These are phyloP conservation scores for Coniochaeta sp. DNA, from an alignment of 2,329 filamentous ascomycete species.

Conservation along the genomic window DNA sequence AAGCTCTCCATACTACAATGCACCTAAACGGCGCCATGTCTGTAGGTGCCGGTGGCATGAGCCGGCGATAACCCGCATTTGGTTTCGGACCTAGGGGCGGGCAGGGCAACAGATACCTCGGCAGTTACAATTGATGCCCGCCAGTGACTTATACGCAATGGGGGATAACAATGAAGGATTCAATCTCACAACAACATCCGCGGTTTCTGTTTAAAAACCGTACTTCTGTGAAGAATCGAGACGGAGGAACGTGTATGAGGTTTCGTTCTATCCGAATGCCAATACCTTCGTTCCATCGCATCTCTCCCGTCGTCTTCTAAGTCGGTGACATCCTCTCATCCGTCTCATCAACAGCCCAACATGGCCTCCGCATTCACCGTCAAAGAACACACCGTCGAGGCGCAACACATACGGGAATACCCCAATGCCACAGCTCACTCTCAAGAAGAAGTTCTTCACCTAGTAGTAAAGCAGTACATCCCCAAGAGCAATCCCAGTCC, in stretches of 20 bases:
- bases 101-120: background rate
- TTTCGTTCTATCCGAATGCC: no score
- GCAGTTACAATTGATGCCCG: background rate
- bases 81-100: background rate
- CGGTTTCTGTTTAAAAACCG: no score
- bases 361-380: constrained; percentile 50
- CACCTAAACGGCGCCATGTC: no score
- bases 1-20: no score
- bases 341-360: constrained; percentile 4
- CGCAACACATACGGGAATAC: constrained; percentile 78
- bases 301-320: background rate
- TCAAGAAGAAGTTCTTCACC: constrained; percentile 66
- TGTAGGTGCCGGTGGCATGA: no score
- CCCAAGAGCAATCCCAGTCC: constrained; percentile 64
- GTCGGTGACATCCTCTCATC: background rate
- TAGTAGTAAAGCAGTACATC: constrained; percentile 84
- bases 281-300: no score
- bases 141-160: background rate
- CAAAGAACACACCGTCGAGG: constrained; percentile 65
- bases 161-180: background rate
- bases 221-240: no score
- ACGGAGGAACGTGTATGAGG: no score
- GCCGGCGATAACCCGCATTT: no score
- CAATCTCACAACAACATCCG: background rate
- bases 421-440: constrained; percentile 62